Evolutionary conservation across 164 flowering plant genomes (phyloP).

Genomic region (Magnolia kwangsiensis): DNA sequence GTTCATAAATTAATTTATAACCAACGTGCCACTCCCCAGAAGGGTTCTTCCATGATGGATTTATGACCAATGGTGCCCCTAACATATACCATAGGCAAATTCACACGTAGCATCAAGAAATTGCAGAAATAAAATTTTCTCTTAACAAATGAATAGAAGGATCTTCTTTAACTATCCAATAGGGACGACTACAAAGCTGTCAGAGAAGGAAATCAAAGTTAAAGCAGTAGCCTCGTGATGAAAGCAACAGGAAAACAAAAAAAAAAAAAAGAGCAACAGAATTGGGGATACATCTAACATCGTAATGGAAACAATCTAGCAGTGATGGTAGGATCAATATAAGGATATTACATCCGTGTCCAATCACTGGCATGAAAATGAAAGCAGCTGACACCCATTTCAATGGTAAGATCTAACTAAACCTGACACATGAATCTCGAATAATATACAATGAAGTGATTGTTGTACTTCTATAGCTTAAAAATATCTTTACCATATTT

Average conservation of each 20-base stretch:
- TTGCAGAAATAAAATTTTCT: background rate
- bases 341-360: background rate
- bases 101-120: background rate
- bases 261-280: no score
- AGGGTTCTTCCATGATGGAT: conserved; percentile 87
- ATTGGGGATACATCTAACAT: background rate
- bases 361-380: background rate
- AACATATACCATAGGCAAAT: background rate
- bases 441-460: no score
- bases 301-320: no score
- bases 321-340: no score
- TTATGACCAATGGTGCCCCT: conserved; percentile 65
- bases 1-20: conserved; percentile 76
- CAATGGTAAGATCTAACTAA: no score
- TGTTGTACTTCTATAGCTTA: no score
- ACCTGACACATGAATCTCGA: no score
- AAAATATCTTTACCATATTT: no score
- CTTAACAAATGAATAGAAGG: background rate
- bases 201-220: background rate
- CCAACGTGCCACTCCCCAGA: conserved; percentile 98
- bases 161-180: background rate
- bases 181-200: background rate
- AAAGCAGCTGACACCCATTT: background rate
- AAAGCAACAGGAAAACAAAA: background rate
- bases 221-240: background rate